phyloP scores from a whole-genome alignment of 768 basidiomycete species.

The Leccinum ochraceum region DNA sequence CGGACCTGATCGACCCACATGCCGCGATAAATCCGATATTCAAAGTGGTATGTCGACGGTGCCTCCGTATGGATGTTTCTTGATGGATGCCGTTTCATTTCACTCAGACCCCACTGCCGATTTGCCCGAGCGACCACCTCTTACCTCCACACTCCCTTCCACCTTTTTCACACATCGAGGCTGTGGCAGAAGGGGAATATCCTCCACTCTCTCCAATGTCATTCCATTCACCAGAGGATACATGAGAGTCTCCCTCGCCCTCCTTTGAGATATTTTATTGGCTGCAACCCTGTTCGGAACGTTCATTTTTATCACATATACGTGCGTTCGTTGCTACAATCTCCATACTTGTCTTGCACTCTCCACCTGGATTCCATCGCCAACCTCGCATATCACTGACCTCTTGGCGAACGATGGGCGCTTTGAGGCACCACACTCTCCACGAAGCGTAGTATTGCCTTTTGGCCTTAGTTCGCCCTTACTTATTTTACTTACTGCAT shows the following conservation, averaged over 20 bases:
- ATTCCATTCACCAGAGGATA: conserved; percentile 55
- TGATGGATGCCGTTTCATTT: conserved; percentile 10
- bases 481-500: conserved; percentile 35
- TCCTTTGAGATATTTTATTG: conserved; percentile 29
- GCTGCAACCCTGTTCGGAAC: conserved; percentile 21
- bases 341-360: conserved; percentile 25
- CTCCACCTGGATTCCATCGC: conserved; percentile 28
- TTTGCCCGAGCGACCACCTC: conserved; percentile 39
- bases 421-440: conserved; percentile 1
- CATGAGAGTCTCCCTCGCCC: conserved; percentile 23
- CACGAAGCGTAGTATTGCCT: conserved; percentile 21
- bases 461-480: conserved; percentile 18
- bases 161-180: conserved; percentile 80
- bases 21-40: conserved; percentile 84
- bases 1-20: conserved; percentile 60
- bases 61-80: neutral
- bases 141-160: conserved; percentile 57
- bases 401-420: conserved; percentile 18
- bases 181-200: conserved; percentile 77
- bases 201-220: conserved; percentile 78
- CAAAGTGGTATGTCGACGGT: conserved; percentile 71
- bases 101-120: conserved; percentile 54
- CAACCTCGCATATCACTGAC: conserved; percentile 18
- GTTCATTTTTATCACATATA: conserved; percentile 29
- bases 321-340: conserved; percentile 33